Conservation (phyloP, 2,329 filamentous ascomycete genomes). For the Claviceps sp. region DNA sequence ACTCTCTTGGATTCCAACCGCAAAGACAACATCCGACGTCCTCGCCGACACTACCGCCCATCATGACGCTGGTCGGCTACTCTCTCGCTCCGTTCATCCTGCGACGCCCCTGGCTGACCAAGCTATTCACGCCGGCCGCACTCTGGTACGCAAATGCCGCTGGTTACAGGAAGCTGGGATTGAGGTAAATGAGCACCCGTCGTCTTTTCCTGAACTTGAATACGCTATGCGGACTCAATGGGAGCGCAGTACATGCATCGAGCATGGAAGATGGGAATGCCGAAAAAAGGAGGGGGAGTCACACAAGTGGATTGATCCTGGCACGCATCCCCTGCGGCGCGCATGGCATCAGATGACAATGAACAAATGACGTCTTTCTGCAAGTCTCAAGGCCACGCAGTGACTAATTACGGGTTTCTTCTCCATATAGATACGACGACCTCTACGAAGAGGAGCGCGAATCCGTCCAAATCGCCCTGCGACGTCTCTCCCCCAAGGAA, state of each 20-base stretch:
- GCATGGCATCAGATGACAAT: background rate
- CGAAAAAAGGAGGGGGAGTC: background rate
- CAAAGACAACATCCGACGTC: background rate
- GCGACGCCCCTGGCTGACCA: constrained; percentile 76
- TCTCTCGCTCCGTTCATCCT: constrained; percentile 62
- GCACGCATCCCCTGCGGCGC: background rate
- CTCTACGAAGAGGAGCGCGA: constrained; percentile 89
- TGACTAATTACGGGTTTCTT: constrained; percentile 12
- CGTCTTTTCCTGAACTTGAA: background rate
- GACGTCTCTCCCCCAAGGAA: constrained; percentile 80
- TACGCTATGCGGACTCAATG: too few relatives aligned
- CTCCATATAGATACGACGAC: constrained; percentile 72
- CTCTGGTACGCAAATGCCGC: constrained; percentile 81
- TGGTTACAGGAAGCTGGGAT: constrained; percentile 84
- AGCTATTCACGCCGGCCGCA: constrained; percentile 63
- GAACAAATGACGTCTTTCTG: background rate
- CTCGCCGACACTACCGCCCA: constrained; percentile 16
- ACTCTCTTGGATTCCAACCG: constrained; percentile 5
- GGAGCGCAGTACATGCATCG: too few relatives aligned
- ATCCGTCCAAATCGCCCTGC: constrained; percentile 71
- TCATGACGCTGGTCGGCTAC: constrained; percentile 46
- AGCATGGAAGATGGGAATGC: background rate
- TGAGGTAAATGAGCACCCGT: constrained; percentile 46
- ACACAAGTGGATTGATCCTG: too few relatives aligned
- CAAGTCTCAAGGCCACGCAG: background rate